A percentile compares a stretch with the other conserved stretches of the same genome.
phyloP scores from a whole-genome alignment of 768 basidiomycete species.

The Steccherinum ochraceum region DNA sequence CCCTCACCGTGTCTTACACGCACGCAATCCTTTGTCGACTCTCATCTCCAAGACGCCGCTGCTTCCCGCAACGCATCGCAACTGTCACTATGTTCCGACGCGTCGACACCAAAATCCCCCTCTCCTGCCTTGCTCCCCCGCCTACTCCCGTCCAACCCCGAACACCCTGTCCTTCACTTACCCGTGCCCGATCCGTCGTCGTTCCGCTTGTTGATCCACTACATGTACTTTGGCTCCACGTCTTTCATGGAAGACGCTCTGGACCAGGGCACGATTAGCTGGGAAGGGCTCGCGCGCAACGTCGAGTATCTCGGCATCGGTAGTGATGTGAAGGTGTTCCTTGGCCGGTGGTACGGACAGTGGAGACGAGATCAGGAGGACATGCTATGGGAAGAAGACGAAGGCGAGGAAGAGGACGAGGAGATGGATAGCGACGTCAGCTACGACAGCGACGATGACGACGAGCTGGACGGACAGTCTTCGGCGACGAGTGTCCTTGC shows the following conservation, averaged over 20 bases:
- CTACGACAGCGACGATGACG: constrained; percentile 32
- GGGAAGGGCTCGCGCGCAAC: constrained; percentile 86
- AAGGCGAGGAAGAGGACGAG: constrained; percentile 19
- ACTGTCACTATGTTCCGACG: not conserved
- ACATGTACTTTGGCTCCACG: constrained; percentile 77
- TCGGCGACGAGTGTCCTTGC: constrained; percentile 11
- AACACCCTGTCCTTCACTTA: constrained; percentile 65
- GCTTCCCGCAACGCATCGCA: constrained; percentile 36
- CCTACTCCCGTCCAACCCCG: constrained; percentile 55
- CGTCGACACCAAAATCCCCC: constrained; percentile 37
- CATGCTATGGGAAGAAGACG: constrained; percentile 29
- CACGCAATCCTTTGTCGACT: constrained; percentile 35
- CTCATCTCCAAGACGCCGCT: constrained; percentile 51
- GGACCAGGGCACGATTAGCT: constrained; percentile 56
- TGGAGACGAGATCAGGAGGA: constrained; percentile 40
- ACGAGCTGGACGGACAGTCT: constrained; percentile 19
- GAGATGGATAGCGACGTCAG: constrained; percentile 19
- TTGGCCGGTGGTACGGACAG: constrained; percentile 67
- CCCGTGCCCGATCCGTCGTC: constrained; percentile 71
- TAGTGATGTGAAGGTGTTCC: constrained; percentile 68
- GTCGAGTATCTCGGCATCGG: constrained; percentile 82
- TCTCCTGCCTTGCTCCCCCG: constrained; percentile 43
- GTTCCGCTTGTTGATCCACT: constrained; percentile 67
- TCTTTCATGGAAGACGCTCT: constrained; percentile 62
- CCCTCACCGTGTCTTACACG: constrained; percentile 27